Evolutionary conservation across 306 rosid species (phyloP).

Genomic region (Medicago ruthenica): DNA sequence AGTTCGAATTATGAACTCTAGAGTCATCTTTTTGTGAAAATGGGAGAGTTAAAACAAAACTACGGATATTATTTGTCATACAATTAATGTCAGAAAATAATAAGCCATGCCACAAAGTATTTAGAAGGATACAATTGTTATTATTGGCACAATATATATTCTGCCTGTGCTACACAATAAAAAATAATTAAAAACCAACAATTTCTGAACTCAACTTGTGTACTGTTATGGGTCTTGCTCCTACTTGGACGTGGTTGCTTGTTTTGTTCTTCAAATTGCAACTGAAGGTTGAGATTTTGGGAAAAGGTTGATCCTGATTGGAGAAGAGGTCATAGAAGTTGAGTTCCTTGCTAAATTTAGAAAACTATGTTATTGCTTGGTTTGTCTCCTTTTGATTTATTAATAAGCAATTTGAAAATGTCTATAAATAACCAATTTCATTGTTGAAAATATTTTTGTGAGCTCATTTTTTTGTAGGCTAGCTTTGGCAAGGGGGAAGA

Average conservation of each 20-base stretch:
- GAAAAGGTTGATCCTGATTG: not conserved
- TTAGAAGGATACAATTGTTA: no score
- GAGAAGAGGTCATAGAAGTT: not conserved
- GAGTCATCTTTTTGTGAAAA: no score
- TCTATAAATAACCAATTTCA: conserved; percentile 20
- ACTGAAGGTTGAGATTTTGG: not conserved
- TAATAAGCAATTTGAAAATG: conserved; percentile 26
- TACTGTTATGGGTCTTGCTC: conserved; percentile 3
- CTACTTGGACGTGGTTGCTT: conserved; percentile 6
- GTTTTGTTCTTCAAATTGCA: conserved; percentile 16
- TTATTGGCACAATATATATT: no score
- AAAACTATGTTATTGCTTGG: conserved; percentile 27
- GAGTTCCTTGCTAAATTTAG: conserved; percentile 42
- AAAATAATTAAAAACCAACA: not conserved
- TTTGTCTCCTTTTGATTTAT: conserved; percentile 14
- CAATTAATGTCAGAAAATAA: no score
- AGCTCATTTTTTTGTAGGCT: conserved; percentile 34
- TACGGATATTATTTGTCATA: no score
- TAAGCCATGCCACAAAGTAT: no score
- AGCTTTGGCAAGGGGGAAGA: conserved; percentile 24
- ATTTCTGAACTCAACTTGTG: conserved; percentile 14
- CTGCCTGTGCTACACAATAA: not conserved
- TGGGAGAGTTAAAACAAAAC: no score
- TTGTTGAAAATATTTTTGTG: conserved; percentile 29
- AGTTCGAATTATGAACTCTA: no score